Evolutionary conservation across 1,284 basidiomycete species (phyloP).

Genomic region (Laetiporus sulphureus): DNA sequence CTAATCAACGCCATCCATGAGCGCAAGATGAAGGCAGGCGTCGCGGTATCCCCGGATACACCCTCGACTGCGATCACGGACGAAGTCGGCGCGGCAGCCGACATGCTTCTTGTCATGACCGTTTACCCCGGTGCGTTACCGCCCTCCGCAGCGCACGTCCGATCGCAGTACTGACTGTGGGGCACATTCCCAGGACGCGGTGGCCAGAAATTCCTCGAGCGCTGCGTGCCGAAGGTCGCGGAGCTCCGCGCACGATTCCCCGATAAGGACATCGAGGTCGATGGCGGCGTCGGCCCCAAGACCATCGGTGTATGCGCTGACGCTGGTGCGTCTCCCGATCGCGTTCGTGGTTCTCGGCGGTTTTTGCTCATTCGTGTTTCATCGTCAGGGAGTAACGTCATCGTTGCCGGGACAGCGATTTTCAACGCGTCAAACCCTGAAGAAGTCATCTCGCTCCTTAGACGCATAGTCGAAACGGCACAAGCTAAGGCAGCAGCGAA

Average conservation of each 20-base stretch:
- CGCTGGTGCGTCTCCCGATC: slow-evolving; percentile 62
- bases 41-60: slow-evolving; percentile 93
- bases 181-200: slow-evolving; percentile 57
- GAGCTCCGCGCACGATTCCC: slow-evolving; percentile 91
- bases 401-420: slow-evolving; percentile 96
- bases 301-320: slow-evolving; percentile 88
- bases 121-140: slow-evolving; percentile 72
- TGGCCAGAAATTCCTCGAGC: slow-evolving; percentile 94
- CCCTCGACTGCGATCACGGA: slow-evolving; percentile 82
- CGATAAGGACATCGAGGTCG: slow-evolving; percentile 91
- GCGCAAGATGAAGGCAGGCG: slow-evolving; percentile 83
- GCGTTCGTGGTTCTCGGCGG: slow-evolving; percentile 1
- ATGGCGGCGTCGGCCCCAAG: slow-evolving; percentile 92
- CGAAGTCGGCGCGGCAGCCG: slow-evolving; percentile 70
- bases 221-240: slow-evolving; percentile 90
- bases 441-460: slow-evolving; percentile 70
- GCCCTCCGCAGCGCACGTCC: background rate
- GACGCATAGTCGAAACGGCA: slow-evolving; percentile 64
- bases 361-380: background rate
- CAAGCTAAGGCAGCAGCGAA: slow-evolving; percentile 40
- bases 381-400: slow-evolving; percentile 91
- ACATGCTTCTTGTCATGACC: slow-evolving; percentile 97
- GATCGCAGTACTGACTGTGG: background rate
- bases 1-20: slow-evolving; percentile 75
- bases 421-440: slow-evolving; percentile 81